Conservation (phyloP, 2,329 filamentous ascomycete genomes). For the Ceratocystis alfenasii region DNA sequence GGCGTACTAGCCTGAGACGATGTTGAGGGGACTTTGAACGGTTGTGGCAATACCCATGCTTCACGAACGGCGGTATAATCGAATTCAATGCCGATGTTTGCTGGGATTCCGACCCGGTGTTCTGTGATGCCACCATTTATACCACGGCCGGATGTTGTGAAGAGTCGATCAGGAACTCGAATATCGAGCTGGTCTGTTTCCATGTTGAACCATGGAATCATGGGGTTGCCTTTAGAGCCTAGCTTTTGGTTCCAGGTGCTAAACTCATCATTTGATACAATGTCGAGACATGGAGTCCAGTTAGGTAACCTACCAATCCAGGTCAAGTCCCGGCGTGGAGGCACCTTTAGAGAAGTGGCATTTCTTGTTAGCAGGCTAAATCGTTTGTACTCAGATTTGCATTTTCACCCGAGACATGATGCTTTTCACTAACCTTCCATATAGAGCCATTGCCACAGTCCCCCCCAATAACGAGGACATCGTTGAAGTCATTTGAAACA, state of each 20-base stretch:
- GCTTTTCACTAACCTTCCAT: slow-evolving; percentile 46
- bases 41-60: slow-evolving; percentile 40
- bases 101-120: slow-evolving; percentile 57
- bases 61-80: slow-evolving; percentile 40
- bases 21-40: slow-evolving; percentile 18
- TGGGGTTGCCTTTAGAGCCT: slow-evolving; percentile 22
- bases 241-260: slow-evolving; percentile 28
- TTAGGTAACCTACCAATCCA: slow-evolving; percentile 44
- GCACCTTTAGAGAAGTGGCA: slow-evolving; percentile 31
- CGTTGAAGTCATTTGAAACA: slow-evolving; percentile 53
- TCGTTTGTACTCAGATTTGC: neutral
- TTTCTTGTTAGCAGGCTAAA: neutral
- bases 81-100: slow-evolving; percentile 49
- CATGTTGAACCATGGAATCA: slow-evolving; percentile 24
- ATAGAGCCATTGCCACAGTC: slow-evolving; percentile 66
- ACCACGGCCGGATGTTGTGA: slow-evolving; percentile 54
- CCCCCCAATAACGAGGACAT: slow-evolving; percentile 70
- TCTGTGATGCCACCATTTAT: slow-evolving; percentile 53
- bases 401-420: neutral
- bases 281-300: slow-evolving; percentile 49
- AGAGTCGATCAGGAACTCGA: slow-evolving; percentile 43
- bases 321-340: slow-evolving; percentile 41
- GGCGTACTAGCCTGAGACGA: neutral
- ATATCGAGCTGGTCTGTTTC: slow-evolving; percentile 20
- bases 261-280: slow-evolving; percentile 37